phyloP scores from a whole-genome alignment of 257 asterid genomes.

The Echium plantagineum region DNA sequence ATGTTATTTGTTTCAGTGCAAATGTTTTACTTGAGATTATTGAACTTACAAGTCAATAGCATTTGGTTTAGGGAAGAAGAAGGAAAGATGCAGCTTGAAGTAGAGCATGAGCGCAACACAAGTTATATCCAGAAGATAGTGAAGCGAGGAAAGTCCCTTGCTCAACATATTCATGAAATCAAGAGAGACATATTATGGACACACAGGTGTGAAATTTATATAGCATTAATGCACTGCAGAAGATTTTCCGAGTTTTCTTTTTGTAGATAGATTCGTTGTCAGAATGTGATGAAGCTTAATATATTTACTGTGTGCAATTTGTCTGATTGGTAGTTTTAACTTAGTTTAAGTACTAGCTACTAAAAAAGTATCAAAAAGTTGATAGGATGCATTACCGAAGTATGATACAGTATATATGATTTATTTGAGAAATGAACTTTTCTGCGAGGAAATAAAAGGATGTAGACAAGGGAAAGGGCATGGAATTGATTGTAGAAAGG shows the following conservation, averaged over 20 bases:
- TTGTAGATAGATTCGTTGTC: background rate
- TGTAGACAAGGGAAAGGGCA: too few species aligned
- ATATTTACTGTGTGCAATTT: too few species aligned
- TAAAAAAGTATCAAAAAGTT: too few species aligned
- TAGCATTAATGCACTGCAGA: background rate
- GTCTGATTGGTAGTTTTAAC: too few species aligned
- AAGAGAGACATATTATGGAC: conserved; percentile 48
- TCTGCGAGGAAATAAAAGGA: too few species aligned
- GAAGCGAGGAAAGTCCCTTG: conserved; percentile 36
- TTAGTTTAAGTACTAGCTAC: too few species aligned
- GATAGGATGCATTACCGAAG: too few species aligned
- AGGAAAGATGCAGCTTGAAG: conserved; percentile 56
- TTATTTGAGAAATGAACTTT: too few species aligned
- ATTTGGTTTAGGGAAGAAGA: conserved; percentile 42
- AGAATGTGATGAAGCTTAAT: background rate
- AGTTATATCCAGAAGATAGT: conserved; percentile 31
- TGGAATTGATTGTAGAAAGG: too few species aligned
- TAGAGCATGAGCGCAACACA: conserved; percentile 30
- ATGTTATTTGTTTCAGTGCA: conserved; percentile 1
- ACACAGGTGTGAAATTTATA: conserved; percentile 50
- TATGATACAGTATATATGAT: too few species aligned
- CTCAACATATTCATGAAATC: conserved; percentile 54
- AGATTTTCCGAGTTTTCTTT: background rate
- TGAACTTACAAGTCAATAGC: conserved; percentile 13
- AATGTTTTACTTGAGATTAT: conserved; percentile 5